Evolutionary conservation across 1,284 basidiomycete genomes (phyloP).

Genomic region (Rhodotorula sp.): DNA sequence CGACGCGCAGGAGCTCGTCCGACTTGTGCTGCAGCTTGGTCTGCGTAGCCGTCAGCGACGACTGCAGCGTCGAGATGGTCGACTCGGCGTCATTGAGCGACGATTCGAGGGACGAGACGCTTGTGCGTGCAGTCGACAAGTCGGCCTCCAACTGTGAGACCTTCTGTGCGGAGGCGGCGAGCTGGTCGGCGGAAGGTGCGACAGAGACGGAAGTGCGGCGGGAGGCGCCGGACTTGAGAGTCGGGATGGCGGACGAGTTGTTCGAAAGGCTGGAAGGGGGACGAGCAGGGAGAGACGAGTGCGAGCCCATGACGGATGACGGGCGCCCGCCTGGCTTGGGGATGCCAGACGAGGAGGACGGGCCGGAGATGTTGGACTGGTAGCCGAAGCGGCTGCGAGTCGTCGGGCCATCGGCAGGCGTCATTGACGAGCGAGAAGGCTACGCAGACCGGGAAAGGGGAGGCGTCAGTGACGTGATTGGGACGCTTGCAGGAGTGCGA

Average conservation of each 20-base stretch:
- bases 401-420: slow-evolving; percentile 3
- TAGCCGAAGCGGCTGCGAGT: slow-evolving; percentile 26
- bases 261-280: slow-evolving; percentile 10
- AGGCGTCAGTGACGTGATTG: background rate
- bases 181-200: background rate
- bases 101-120: background rate
- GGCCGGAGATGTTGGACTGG: slow-evolving; percentile 1
- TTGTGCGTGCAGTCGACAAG: slow-evolving; percentile 11
- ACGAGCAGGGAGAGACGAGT: background rate
- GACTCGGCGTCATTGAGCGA: slow-evolving; percentile 10
- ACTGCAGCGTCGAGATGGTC: slow-evolving; percentile 4
- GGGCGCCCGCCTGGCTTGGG: slow-evolving; percentile 13
- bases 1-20: slow-evolving; percentile 17
- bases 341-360: background rate
- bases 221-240: slow-evolving; percentile 1
- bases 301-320: slow-evolving; percentile 11
- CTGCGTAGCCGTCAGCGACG: background rate
- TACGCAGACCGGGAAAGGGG: background rate
- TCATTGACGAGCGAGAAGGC: slow-evolving; percentile 18
- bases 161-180: slow-evolving; percentile 5
- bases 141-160: slow-evolving; percentile 23
- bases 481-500: background rate
- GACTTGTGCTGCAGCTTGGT: slow-evolving; percentile 8
- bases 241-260: slow-evolving; percentile 8
- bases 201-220: slow-evolving; percentile 15